Conservation (phyloP, 495 filamentous ascomycete genomes). For the Bombardia bombarda region DNA sequence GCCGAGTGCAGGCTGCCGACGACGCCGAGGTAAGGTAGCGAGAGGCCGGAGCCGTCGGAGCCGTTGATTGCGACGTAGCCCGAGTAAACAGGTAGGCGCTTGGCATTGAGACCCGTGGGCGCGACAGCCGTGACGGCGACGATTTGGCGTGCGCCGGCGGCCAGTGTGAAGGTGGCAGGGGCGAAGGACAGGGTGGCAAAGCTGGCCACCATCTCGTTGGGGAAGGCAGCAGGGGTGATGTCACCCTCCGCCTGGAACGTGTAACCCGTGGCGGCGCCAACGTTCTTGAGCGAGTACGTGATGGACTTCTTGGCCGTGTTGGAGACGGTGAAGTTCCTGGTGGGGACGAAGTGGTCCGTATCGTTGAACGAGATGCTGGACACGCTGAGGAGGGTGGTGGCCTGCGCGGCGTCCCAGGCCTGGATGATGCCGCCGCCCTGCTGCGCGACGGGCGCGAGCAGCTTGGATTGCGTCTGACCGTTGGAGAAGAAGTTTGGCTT, state of each 20-base stretch:
- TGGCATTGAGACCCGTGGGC: conserved; percentile 29
- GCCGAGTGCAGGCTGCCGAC: conserved; percentile 35
- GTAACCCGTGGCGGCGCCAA: conserved; percentile 36
- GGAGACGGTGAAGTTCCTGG: conserved; percentile 40
- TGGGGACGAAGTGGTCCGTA: conserved; percentile 41
- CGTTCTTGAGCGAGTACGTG: conserved; percentile 38
- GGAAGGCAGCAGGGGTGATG: conserved; percentile 28
- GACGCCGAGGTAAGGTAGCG: conserved; percentile 45
- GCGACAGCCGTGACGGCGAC: conserved; percentile 35
- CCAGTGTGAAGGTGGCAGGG: conserved; percentile 24
- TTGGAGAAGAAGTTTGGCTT: conserved; percentile 38
- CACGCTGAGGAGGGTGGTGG: conserved; percentile 42
- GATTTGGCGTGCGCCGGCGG: conserved; percentile 27
- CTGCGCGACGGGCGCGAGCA: conserved; percentile 47
- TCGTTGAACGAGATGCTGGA: conserved; percentile 53
- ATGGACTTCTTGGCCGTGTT: conserved; percentile 40
- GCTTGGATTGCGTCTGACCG: conserved; percentile 26
- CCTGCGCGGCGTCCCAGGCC: conserved; percentile 47
- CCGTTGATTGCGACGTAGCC: conserved; percentile 45
- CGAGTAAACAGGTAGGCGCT: conserved; percentile 43
- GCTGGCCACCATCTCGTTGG: conserved; percentile 27
- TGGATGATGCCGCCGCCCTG: conserved; percentile 51
- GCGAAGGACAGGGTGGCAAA: conserved; percentile 28
- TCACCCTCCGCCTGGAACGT: conserved; percentile 24
- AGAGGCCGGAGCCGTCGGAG: conserved; percentile 37